Percentiles rank a stretch among this genome's conserved stretches.
Conservation (phyloP, 345 rosid species). For the Hibiscus mutabilis region DNA sequence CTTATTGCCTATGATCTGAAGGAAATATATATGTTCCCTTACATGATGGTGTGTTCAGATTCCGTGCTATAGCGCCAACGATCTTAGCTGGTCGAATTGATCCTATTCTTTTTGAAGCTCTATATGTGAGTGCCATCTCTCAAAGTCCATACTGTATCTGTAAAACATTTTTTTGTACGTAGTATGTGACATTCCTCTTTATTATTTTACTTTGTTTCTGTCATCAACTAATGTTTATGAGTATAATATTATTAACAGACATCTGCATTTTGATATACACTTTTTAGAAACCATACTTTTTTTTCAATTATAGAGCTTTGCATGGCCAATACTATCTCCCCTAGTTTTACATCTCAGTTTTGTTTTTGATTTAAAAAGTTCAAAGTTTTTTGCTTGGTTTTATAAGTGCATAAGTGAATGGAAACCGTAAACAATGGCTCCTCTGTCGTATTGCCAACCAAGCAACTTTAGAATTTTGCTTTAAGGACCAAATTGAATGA, state of each 20-base stretch:
- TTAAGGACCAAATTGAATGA: no score
- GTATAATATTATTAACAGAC: not conserved
- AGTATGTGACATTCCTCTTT: not conserved
- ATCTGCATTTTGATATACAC: not conserved
- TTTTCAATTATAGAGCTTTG: not conserved
- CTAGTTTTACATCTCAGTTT: no score
- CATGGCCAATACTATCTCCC: not conserved
- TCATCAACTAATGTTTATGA: not conserved
- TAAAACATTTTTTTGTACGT: not conserved
- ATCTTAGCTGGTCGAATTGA: conserved; percentile 73
- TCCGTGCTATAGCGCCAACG: conserved; percentile 79
- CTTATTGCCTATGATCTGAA: not conserved
- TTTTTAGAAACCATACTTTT: not conserved
- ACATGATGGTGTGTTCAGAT: conserved; percentile 40
- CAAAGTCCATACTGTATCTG: not conserved
- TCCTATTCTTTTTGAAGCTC: conserved; percentile 81
- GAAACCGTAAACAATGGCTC: no score
- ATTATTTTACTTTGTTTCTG: not conserved
- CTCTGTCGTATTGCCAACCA: no score
- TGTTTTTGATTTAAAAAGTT: no score
- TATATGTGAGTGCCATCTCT: conserved; percentile 53
- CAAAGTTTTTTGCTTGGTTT: no score
- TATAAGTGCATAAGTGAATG: no score
- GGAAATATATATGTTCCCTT: conserved; percentile 21
- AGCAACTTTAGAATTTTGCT: no score